phyloP scores from a whole-genome alignment of 345 rosid genomes.

The Eucalyptus curtisii region DNA sequence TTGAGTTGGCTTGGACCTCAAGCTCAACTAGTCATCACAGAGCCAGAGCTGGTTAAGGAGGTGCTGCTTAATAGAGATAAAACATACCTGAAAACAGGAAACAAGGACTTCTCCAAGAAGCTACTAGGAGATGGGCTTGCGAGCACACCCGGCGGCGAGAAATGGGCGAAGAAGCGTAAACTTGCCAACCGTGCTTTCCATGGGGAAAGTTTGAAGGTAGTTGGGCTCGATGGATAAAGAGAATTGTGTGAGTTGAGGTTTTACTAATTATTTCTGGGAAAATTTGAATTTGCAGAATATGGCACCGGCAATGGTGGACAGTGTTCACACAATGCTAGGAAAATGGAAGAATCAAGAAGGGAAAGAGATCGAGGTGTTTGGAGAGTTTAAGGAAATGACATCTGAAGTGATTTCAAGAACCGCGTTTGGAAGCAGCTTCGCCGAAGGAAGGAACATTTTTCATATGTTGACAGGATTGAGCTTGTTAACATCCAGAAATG shows the following conservation, averaged over 20 bases:
- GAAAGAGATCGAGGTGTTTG: slow-evolving; percentile 23
- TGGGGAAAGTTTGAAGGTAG: slow-evolving; percentile 29
- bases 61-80: slow-evolving; percentile 18
- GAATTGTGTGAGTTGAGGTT: too few relatives aligned
- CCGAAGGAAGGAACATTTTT: slow-evolving; percentile 27
- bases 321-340: slow-evolving; percentile 27
- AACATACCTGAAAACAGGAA: background rate
- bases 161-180: slow-evolving; percentile 30
- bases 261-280: background rate
- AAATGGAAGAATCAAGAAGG: slow-evolving; percentile 20
- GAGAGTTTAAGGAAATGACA: slow-evolving; percentile 25
- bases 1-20: slow-evolving; percentile 19
- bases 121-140: slow-evolving; percentile 30
- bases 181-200: slow-evolving; percentile 37
- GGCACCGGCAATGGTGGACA: slow-evolving; percentile 19
- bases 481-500: background rate
- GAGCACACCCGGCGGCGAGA: slow-evolving; percentile 2
- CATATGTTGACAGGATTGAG: slow-evolving; percentile 8
- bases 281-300: slow-evolving; percentile 1
- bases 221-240: background rate
- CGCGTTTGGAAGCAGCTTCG: slow-evolving; percentile 35
- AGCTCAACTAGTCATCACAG: slow-evolving; percentile 21
- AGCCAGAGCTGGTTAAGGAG: slow-evolving; percentile 26
- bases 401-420: slow-evolving; percentile 38
- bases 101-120: background rate